Conservation (phyloP, 2,329 filamentous ascomycete species). For the Didymosphaeria variabile region DNA sequence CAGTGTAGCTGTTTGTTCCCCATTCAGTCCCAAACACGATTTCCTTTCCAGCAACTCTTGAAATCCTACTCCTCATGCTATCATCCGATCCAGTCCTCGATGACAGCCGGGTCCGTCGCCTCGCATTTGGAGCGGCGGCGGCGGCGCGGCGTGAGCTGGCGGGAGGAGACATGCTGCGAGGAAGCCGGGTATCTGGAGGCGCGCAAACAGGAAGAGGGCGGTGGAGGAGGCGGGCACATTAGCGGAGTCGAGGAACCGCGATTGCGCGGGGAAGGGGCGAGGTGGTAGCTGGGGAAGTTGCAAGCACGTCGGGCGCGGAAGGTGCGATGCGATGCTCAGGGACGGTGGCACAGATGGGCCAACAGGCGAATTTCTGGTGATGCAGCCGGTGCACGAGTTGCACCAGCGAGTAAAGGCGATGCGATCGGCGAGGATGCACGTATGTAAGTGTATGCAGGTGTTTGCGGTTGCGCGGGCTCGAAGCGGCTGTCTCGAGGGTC, state of each 20-base stretch:
- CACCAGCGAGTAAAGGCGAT: constrained; percentile 5
- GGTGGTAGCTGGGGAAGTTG: constrained; percentile 2
- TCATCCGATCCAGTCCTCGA: constrained; percentile 48
- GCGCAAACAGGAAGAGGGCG: constrained; percentile 46
- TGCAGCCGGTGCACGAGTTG: constrained; percentile 9
- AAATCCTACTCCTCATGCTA: constrained; percentile 25
- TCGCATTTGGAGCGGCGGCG: constrained; percentile 44
- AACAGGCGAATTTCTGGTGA: background rate
- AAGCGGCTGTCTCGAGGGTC: constrained; percentile 3
- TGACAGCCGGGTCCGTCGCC: constrained; percentile 44
- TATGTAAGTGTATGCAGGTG: constrained; percentile 9
- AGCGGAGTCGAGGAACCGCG: constrained; percentile 43
- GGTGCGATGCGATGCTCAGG: constrained; percentile 6
- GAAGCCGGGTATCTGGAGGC: constrained; percentile 39
- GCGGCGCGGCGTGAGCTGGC: constrained; percentile 44
- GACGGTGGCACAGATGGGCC: constrained; percentile 3
- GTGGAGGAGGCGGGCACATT: constrained; percentile 49
- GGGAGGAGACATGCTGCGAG: constrained; percentile 42
- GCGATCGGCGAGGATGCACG: constrained; percentile 11
- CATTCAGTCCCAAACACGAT: constrained; percentile 17
- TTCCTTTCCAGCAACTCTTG: constrained; percentile 18
- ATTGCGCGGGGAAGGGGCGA: constrained; percentile 19
- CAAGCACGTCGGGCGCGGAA: constrained; percentile 1
- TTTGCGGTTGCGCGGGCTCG: constrained; percentile 3
- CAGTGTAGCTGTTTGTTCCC: constrained; percentile 26